These are phyloP conservation scores for Typha latifolia DNA, from an alignment of 176 grass and related monocot species.

Conservation along the genomic window DNA sequence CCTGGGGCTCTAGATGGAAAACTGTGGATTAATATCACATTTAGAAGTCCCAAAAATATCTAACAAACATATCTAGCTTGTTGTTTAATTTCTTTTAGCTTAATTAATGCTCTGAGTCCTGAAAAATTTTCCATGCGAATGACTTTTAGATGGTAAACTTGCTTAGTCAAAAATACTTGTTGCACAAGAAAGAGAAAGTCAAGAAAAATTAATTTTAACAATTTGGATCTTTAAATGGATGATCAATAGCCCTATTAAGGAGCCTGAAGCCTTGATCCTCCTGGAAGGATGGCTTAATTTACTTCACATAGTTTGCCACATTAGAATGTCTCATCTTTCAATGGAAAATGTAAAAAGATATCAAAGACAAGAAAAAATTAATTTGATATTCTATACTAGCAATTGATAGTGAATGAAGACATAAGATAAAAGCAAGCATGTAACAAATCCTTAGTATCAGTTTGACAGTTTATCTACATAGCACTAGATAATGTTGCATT, in stretches of 20 bases:
- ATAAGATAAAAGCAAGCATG: background rate
- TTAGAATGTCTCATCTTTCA: background rate
- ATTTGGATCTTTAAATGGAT: background rate
- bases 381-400: too few species aligned
- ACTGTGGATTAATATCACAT: too few species aligned
- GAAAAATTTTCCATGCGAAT: background rate
- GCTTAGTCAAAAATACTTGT: conserved; percentile 1
- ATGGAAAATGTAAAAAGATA: background rate
- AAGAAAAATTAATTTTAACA: background rate
- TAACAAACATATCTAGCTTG: too few species aligned
- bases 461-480: too few species aligned
- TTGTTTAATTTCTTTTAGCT: too few species aligned
- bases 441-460: background rate
- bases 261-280: background rate
- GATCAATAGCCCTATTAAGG: background rate
- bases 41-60: too few species aligned
- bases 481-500: background rate
- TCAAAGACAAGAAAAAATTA: too few species aligned
- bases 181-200: background rate
- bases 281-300: background rate
- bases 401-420: too few species aligned
- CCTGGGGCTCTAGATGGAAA: too few species aligned
- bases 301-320: background rate
- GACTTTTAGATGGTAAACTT: background rate
- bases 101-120: background rate